Conservation (phyloP, 1,284 basidiomycete species). For the Limonomyces culmigenus region DNA sequence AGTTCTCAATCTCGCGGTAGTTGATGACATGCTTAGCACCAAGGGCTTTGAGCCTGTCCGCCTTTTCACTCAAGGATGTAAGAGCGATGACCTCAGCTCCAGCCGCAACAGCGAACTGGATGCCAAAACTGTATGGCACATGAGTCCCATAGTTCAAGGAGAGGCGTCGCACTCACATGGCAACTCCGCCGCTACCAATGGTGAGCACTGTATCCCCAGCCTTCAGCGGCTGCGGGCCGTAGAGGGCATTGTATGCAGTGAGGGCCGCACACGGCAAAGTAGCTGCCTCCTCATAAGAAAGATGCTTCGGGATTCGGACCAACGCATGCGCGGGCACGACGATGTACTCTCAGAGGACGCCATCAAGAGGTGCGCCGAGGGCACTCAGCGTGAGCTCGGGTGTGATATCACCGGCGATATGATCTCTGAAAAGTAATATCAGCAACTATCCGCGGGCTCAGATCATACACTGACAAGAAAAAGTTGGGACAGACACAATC, state of each 20-base stretch:
- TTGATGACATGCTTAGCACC: conserved; percentile 20
- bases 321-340: conserved; percentile 15
- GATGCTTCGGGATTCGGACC: conserved; percentile 16
- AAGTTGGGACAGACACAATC: conserved; percentile 17
- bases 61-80: conserved; percentile 25
- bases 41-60: conserved; percentile 14
- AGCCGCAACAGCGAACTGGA: conserved; percentile 21
- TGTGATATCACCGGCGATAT: conserved; percentile 22
- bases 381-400: conserved; percentile 14
- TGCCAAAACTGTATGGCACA: too few relatives aligned
- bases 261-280: conserved; percentile 17
- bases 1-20: too few relatives aligned
- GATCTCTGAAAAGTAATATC: conserved; percentile 6
- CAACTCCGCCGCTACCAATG: conserved; percentile 23
- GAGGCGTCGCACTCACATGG: conserved; percentile 12
- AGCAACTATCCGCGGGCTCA: background rate
- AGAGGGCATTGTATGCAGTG: conserved; percentile 22
- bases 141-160: too few relatives aligned
- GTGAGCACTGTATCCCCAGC: conserved; percentile 17
- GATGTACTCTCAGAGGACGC: conserved; percentile 37
- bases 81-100: conserved; percentile 25
- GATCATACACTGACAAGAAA: conserved; percentile 1
- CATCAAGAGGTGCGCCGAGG: conserved; percentile 32
- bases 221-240: conserved; percentile 14
- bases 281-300: conserved; percentile 18